Conservation (phyloP, 176 grass and related monocot genomes). For the Elymus sibiricus region DNA sequence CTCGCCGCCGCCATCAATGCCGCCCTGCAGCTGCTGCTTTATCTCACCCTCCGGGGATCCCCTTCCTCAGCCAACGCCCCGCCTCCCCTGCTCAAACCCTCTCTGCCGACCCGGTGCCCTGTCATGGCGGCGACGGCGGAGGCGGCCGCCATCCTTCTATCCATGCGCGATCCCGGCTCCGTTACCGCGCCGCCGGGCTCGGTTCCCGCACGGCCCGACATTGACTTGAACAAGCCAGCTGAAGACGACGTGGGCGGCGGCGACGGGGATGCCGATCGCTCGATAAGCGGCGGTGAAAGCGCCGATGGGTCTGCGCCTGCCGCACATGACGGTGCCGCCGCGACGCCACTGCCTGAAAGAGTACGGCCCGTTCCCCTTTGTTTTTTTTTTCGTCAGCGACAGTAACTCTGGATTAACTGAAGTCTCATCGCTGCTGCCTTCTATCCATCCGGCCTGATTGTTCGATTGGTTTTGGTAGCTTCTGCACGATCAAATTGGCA, state of each 20-base stretch:
- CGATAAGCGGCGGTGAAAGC: constrained; percentile 34
- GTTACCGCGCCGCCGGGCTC: neutral
- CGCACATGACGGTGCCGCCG: neutral
- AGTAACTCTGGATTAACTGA: neutral
- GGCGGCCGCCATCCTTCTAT: neutral
- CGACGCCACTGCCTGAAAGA: neutral
- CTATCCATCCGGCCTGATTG: neutral
- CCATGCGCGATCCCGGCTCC: neutral
- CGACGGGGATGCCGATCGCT: neutral
- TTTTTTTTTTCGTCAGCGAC: neutral
- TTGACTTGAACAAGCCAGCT: neutral
- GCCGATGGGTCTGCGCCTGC: neutral
- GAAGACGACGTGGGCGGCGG: neutral
- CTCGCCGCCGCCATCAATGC: neutral
- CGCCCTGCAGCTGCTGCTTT: neutral
- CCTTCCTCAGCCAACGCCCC: neutral
- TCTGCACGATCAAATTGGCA: too few relatives aligned
- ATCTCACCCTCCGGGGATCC: neutral
- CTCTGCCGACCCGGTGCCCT: neutral
- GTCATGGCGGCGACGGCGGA: neutral
- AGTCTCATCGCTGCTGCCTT: too few relatives aligned
- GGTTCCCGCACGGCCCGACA: neutral
- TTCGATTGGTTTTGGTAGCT: too few relatives aligned
- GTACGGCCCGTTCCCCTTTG: neutral
- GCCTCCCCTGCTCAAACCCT: neutral